These are phyloP conservation scores for Bolboschoenus planiculmis DNA, from an alignment of 176 grass and related monocot genomes.

Conservation along the genomic window DNA sequence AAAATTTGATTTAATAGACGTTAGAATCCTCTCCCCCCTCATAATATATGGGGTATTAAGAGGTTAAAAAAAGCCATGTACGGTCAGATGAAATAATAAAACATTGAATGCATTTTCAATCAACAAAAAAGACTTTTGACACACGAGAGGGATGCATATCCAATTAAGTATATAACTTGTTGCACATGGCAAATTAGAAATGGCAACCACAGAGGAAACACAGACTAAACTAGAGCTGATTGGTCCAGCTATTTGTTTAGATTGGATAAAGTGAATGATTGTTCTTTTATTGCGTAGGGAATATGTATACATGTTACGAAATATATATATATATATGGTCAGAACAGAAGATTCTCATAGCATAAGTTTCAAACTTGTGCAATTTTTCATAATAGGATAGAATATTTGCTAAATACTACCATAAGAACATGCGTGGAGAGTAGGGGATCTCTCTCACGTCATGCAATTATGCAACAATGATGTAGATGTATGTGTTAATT, in stretches of 20 bases:
- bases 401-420: not conserved
- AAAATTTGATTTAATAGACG: no score
- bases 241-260: not conserved
- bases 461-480: not conserved
- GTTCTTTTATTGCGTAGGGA: slow-evolving; percentile 2
- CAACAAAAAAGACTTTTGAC: not conserved
- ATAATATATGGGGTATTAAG: no score
- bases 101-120: not conserved
- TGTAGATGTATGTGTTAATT: no score
- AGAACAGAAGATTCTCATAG: not conserved
- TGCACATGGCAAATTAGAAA: not conserved
- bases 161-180: not conserved
- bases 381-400: not conserved
- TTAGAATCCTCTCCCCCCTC: no score
- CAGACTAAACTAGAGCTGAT: not conserved
- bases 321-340: not conserved
- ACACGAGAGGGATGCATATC: not conserved
- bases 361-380: not conserved
- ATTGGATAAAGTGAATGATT: not conserved
- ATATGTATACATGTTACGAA: not conserved
- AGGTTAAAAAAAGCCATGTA: no score
- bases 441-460: not conserved
- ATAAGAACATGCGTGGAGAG: not conserved
- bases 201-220: not conserved
- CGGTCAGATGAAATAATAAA: no score